Evolutionary conservation across 306 rosid genomes (phyloP).

Genomic region (Pachyrhizus erosus): DNA sequence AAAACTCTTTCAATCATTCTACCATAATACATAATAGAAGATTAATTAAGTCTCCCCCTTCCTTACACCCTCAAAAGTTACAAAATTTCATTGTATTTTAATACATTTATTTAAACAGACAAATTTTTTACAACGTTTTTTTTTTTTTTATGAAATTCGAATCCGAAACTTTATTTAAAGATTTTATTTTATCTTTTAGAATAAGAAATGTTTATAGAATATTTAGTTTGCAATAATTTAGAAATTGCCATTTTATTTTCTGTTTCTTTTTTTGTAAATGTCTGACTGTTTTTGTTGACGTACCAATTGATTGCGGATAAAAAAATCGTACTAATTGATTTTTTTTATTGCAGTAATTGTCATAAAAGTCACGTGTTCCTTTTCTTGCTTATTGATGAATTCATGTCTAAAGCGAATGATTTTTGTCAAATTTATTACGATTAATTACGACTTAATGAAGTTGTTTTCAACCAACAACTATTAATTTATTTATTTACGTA

Average conservation of each 20-base stretch:
- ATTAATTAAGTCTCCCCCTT: not conserved
- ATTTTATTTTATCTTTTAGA: not conserved
- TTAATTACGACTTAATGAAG: not conserved
- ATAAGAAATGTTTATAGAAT: not conserved
- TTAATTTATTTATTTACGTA: not conserved
- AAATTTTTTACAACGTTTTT: not conserved
- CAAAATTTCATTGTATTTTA: not conserved
- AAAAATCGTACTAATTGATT: not conserved
- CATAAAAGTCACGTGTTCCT: constrained; percentile 25
- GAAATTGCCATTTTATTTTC: not conserved
- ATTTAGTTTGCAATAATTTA: not conserved
- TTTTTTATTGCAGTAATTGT: not conserved
- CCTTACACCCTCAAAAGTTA: not conserved
- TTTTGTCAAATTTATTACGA: not conserved
- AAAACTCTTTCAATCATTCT: constrained; percentile 2
- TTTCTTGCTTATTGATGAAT: not conserved
- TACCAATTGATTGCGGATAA: not conserved
- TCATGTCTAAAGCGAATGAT: not conserved
- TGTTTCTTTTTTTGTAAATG: not conserved
- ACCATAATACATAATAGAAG: not conserved
- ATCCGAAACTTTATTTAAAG: not conserved
- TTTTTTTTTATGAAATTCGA: not conserved
- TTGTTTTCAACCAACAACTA: not conserved
- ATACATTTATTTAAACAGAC: not conserved
- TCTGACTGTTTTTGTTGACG: not conserved